Evolutionary conservation across 2,329 filamentous ascomycete species (phyloP).

Genomic region (Mollisia scopiformis): DNA sequence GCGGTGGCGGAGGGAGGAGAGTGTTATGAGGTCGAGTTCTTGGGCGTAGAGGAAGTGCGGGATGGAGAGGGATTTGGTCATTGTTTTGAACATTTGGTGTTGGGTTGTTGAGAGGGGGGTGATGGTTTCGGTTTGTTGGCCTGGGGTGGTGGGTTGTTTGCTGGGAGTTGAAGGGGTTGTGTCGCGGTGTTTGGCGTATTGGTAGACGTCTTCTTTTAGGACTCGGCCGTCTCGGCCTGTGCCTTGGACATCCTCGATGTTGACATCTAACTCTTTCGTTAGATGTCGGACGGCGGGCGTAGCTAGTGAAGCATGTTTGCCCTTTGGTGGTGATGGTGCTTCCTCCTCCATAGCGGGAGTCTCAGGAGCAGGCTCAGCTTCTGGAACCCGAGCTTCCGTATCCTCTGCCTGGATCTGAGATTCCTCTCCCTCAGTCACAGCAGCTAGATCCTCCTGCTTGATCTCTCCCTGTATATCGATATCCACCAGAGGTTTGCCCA

Average conservation of each 20-base stretch:
- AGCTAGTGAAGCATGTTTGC: constrained; percentile 75
- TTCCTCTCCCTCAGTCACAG: constrained; percentile 39
- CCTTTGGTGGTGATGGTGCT: constrained; percentile 33
- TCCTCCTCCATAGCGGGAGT: constrained; percentile 5
- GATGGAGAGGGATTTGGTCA: constrained; percentile 89
- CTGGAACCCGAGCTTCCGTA: constrained; percentile 1
- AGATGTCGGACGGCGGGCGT: constrained; percentile 92
- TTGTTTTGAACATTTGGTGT: constrained; percentile 94
- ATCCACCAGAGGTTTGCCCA: constrained; percentile 91
- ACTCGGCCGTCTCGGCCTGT: constrained; percentile 92
- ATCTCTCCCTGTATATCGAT: constrained; percentile 87
- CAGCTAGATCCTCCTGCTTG: constrained; percentile 59
- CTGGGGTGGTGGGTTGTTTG: constrained; percentile 23
- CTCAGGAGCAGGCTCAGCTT: background rate
- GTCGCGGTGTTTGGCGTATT: constrained; percentile 62
- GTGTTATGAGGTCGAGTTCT: constrained; percentile 78
- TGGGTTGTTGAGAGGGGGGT: constrained; percentile 78
- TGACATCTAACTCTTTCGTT: constrained; percentile 76
- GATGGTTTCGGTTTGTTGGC: constrained; percentile 66
- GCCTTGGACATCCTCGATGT: constrained; percentile 78
- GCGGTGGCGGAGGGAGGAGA: constrained; percentile 72
- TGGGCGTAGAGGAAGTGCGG: constrained; percentile 96
- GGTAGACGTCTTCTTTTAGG: constrained; percentile 87
- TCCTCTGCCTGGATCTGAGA: constrained; percentile 18
- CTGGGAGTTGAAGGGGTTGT: constrained; percentile 32